These are phyloP conservation scores for Mucor ambiguus DNA, from an alignment of 371 early-diverging fungal species.

Conservation along the genomic window DNA sequence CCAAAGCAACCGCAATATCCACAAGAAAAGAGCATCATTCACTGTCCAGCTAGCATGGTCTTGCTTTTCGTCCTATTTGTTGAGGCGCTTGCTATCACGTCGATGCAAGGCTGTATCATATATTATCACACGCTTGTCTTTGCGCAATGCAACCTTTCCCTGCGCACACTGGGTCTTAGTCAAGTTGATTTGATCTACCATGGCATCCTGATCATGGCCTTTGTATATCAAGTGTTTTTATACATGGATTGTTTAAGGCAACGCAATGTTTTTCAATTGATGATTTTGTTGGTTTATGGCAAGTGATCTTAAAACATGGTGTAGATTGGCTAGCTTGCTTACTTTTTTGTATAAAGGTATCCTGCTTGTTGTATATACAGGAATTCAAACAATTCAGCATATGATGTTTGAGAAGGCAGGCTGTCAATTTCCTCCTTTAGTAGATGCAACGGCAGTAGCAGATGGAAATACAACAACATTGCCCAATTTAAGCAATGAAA, in stretches of 20 bases:
- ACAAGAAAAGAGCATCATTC: neutral
- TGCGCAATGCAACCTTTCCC: slow-evolving; percentile 11
- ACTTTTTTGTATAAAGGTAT: slow-evolving; percentile 4
- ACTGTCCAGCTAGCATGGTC: neutral
- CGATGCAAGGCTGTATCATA: slow-evolving; percentile 16
- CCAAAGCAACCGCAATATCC: neutral
- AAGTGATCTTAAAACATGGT: neutral
- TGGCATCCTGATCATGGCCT: slow-evolving; percentile 12
- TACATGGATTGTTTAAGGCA: slow-evolving; percentile 21
- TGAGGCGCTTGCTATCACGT: slow-evolving; percentile 7
- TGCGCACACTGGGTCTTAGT: slow-evolving; percentile 3
- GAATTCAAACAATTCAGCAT: slow-evolving; percentile 22
- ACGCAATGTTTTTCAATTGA: slow-evolving; percentile 12
- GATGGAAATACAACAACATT: neutral
- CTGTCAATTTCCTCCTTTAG: slow-evolving; percentile 5
- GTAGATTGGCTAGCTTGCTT: neutral
- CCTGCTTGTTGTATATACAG: slow-evolving; percentile 13
- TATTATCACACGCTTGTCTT: slow-evolving; percentile 14
- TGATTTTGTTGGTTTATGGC: slow-evolving; percentile 23
- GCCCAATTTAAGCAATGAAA: neutral
- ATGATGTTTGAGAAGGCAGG: slow-evolving; percentile 20
- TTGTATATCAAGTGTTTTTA: slow-evolving; percentile 19
- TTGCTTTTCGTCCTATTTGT: neutral
- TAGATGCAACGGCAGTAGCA: neutral
- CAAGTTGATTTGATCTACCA: slow-evolving; percentile 22